phyloP scores from a whole-genome alignment of 2,329 filamentous ascomycete genomes.

The Ophiostoma piceae region DNA sequence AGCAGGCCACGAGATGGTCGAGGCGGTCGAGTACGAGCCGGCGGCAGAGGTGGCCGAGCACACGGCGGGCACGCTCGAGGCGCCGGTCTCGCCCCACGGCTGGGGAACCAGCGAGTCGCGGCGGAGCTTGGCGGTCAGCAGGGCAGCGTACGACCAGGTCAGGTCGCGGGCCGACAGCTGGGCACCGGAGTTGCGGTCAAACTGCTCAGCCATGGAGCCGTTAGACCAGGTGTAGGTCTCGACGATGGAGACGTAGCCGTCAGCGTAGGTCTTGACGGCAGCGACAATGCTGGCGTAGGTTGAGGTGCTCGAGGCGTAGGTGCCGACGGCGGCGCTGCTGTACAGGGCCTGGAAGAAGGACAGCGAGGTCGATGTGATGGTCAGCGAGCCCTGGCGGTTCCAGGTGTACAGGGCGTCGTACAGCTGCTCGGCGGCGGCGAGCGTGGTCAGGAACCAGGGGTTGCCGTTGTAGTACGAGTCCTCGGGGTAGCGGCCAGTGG shows the following conservation, averaged over 20 bases:
- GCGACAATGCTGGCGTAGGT: conserved; percentile 57
- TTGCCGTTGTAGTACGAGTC: conserved; percentile 74
- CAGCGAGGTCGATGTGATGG: conserved; percentile 59
- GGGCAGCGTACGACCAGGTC: conserved; percentile 69
- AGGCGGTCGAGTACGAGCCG: conserved; percentile 47
- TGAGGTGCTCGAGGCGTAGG: conserved; percentile 41
- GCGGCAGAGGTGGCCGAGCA: conserved; percentile 45
- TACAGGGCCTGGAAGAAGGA: conserved; percentile 66
- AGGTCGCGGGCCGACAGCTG: conserved; percentile 61
- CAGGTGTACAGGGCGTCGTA: conserved; percentile 72
- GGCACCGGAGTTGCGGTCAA: conserved; percentile 45
- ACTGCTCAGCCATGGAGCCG: conserved; percentile 54
- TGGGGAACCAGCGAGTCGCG: conserved; percentile 51
- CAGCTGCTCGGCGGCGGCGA: conserved; percentile 73
- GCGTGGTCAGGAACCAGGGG: conserved; percentile 67
- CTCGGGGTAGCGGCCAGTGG: conserved; percentile 63
- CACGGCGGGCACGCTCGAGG: conserved; percentile 39
- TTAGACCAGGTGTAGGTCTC: conserved; percentile 56
- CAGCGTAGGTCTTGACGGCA: conserved; percentile 54
- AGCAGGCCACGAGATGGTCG: conserved; percentile 18
- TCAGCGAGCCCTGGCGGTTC: conserved; percentile 58
- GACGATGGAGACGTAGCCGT: conserved; percentile 58
- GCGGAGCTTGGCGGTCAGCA: conserved; percentile 58
- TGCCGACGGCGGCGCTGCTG: conserved; percentile 54
- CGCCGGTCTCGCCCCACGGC: conserved; percentile 40